phyloP scores from a whole-genome alignment of 495 filamentous ascomycete genomes.

The Barbatosphaeria neglecta region DNA sequence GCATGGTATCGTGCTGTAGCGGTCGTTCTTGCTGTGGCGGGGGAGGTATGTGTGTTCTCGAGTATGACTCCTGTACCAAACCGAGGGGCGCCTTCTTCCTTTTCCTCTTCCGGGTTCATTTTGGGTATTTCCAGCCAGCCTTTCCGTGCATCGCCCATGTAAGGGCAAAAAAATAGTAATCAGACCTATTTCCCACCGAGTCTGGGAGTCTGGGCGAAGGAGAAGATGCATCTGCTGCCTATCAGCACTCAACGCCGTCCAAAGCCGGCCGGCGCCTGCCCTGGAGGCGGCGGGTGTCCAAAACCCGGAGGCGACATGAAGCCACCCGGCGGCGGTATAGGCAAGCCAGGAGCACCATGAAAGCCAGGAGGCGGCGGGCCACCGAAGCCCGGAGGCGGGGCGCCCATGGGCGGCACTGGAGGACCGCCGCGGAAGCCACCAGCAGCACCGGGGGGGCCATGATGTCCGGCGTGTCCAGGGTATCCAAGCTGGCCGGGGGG shows the following conservation, averaged over 20 bases:
- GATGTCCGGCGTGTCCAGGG: no score
- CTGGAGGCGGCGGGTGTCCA: constrained; percentile 1
- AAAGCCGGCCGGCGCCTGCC: constrained; percentile 6
- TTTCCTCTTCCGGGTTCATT: no score
- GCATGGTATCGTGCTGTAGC: no score
- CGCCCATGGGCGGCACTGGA: constrained; percentile 11
- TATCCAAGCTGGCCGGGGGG: constrained; percentile 70
- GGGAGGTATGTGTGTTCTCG: no score
- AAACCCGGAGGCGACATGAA: constrained; percentile 19
- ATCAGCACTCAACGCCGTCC: constrained; percentile 3
- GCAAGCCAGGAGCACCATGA: constrained; percentile 12
- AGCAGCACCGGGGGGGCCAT: constrained; percentile 49
- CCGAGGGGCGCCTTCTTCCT: no score
- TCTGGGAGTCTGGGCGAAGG: neutral
- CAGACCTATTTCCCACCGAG: no score
- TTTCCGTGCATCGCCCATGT: no score
- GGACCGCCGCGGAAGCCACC: constrained; percentile 10
- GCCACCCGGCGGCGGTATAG: constrained; percentile 14
- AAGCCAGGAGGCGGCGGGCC: constrained; percentile 18
- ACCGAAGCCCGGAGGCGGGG: constrained; percentile 5
- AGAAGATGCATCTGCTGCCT: neutral
- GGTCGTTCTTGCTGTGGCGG: no score
- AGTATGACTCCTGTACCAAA: no score
- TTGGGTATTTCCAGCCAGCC: no score
- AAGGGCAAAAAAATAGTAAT: no score